These are phyloP conservation scores for Botrytis squamosa DNA, from an alignment of 2,329 filamentous ascomycete species.

Conservation along the genomic window DNA sequence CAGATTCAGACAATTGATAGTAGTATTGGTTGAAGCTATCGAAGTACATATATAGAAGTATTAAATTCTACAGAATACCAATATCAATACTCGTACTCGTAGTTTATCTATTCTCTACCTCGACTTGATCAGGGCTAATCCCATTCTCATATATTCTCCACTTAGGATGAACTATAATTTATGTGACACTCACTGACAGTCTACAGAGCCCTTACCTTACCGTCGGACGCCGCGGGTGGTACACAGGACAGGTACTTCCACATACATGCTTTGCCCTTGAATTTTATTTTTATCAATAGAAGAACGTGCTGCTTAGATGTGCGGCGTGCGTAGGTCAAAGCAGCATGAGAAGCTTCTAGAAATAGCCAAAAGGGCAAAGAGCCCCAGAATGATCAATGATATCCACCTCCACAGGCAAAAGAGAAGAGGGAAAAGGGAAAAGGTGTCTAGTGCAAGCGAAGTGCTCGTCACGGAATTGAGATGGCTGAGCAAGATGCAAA, in stretches of 20 bases:
- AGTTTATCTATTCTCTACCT: background rate
- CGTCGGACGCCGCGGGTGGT: background rate
- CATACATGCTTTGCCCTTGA: background rate
- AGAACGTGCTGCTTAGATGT: background rate
- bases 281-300: background rate
- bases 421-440: background rate
- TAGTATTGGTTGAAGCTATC: background rate
- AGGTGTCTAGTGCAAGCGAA: background rate
- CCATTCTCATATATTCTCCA: background rate
- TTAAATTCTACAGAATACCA: background rate
- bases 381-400: background rate
- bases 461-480: background rate
- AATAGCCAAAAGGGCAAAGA: background rate
- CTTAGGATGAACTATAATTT: constrained; percentile 1
- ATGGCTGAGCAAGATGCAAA: constrained; percentile 3
- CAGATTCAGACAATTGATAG: background rate
- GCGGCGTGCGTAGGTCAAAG: background rate
- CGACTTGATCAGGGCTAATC: background rate
- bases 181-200: background rate
- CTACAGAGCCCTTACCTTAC: background rate
- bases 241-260: background rate
- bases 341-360: constrained; percentile 4
- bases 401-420: background rate
- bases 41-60: too few species aligned
- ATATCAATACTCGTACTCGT: too few species aligned